Evolutionary conservation across 2,329 filamentous ascomycete species (phyloP).

Genomic region (Curvularia sp.): DNA sequence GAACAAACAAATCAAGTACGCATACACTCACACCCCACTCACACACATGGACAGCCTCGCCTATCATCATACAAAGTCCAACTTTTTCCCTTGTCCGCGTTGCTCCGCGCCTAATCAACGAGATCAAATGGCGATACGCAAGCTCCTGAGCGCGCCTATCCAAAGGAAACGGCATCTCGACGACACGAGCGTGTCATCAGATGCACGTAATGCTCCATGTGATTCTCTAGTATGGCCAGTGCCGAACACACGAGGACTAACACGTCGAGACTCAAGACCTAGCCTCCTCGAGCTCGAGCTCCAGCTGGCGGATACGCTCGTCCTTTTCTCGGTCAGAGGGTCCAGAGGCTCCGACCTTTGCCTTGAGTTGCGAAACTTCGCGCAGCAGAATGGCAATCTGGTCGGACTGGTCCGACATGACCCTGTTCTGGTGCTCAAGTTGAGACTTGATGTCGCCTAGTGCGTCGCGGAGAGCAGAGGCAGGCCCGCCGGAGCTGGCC

Average conservation of each 20-base stretch:
- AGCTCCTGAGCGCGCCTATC: conserved; percentile 3
- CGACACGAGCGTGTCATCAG: conserved; percentile 6
- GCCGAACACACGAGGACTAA: background rate
- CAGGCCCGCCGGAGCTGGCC: conserved; percentile 53
- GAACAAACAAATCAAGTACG: conserved; percentile 11
- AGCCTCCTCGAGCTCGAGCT: conserved; percentile 52
- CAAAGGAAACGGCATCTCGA: conserved; percentile 8
- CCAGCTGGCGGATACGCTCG: conserved; percentile 51
- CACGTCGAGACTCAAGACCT: conserved; percentile 38
- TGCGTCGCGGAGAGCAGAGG: conserved; percentile 67
- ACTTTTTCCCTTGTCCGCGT: conserved; percentile 3
- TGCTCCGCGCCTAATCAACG: background rate
- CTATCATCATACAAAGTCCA: conserved; percentile 15
- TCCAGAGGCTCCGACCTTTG: conserved; percentile 64
- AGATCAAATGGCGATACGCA: background rate
- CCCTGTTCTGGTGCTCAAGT: conserved; percentile 76
- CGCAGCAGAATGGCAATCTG: conserved; percentile 77
- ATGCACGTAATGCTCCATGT: conserved; percentile 4
- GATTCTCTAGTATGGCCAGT: background rate
- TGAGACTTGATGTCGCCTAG: conserved; percentile 79
- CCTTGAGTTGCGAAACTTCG: conserved; percentile 68
- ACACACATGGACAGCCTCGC: conserved; percentile 12
- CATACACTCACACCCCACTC: conserved; percentile 5
- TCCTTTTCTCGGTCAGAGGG: conserved; percentile 49
- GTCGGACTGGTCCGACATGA: conserved; percentile 77